Evolutionary conservation across 2,329 filamentous ascomycete species (phyloP), one percentile per base, ranked within the genome.

Genomic region (Rachicladosporium sp.): DNA sequence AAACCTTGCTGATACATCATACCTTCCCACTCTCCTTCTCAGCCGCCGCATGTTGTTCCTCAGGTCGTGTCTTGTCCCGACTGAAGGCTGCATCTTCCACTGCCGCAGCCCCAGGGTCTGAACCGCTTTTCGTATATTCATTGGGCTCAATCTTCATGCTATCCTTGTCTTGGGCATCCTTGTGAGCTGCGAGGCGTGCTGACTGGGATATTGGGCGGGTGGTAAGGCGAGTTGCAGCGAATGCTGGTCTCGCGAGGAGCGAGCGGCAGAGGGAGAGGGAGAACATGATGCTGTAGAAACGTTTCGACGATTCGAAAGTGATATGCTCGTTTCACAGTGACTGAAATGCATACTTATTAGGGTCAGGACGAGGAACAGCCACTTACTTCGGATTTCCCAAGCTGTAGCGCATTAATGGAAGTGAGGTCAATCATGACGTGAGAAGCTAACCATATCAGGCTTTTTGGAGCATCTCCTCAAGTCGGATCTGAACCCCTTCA

Each of bases 51-150:
- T 65, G 71, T 60, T 76, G 73, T 13, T 61, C 53, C 54, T 86
- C 78, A 0, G 85, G 85, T 12, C 69, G 64, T 19, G 82, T 88
- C 56, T 74, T 74, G 40, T 68, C 61, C 0, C 78, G 75, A 55
- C 85, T 71, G 60, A 83, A 93, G 1, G 86, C 80, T 0, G 78
- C 71, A 32, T 78, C 68, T 3, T 65, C 57, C 41, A 72, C 65
- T 23, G 69, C 64, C 0, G 71, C 68, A 2, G 78, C 70, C 9
- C 64, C 62, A 33, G 78, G 65, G 48, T 78, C 83, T 0, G 74
- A 74, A 3, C 76, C 81, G 36, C 75, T 77, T 54, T 80, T 76
- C 42, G 75, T 74, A 60, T 79, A 75, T 56, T 93, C 83, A 39
- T 71, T 75, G 2, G 71, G 62, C 29, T 74, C 68, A 0, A 81